Percentiles rank a stretch among this genome's conserved stretches.
Conservation (phyloP, 2,329 filamentous ascomycete species). For the Basipetospora chlamydospora region DNA sequence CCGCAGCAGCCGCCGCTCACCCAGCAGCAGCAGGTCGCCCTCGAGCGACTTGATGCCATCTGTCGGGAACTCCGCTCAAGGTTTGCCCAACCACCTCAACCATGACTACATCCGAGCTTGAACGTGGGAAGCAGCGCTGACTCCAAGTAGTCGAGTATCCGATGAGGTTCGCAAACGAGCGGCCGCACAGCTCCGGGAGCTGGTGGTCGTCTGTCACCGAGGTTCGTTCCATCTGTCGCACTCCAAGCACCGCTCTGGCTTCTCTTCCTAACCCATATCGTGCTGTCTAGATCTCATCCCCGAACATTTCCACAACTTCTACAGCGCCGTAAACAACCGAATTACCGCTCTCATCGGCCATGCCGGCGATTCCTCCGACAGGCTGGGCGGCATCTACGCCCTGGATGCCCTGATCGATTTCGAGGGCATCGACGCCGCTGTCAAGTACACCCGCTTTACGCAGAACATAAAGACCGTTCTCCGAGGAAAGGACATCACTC, state of each 20-base stretch:
- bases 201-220: slow-evolving; percentile 40
- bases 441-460: slow-evolving; percentile 89
- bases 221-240: slow-evolving; percentile 24
- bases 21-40: slow-evolving; percentile 34
- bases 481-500: slow-evolving; percentile 77
- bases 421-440: slow-evolving; percentile 81
- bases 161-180: slow-evolving; percentile 39
- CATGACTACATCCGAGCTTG: too few species aligned
- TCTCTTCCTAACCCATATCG: too few species aligned
- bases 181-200: slow-evolving; percentile 37
- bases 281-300: slow-evolving; percentile 51
- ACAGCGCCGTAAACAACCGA: slow-evolving; percentile 39
- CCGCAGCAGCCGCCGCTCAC: slow-evolving; percentile 2
- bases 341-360: slow-evolving; percentile 61
- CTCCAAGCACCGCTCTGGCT: too few species aligned
- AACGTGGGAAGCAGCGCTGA: too few species aligned
- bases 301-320: slow-evolving; percentile 56
- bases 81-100: slow-evolving; percentile 24
- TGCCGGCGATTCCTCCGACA: slow-evolving; percentile 73
- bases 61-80: slow-evolving; percentile 41
- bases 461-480: slow-evolving; percentile 79
- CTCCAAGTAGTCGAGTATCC: slow-evolving; percentile 8
- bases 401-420: slow-evolving; percentile 91
- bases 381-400: slow-evolving; percentile 81
- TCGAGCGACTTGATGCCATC: slow-evolving; percentile 40